A percentile compares a stretch with the other conserved stretches of the same genome.
Evolutionary conservation across 768 basidiomycete species (phyloP).

Genomic region (Amanita molliuscula): DNA sequence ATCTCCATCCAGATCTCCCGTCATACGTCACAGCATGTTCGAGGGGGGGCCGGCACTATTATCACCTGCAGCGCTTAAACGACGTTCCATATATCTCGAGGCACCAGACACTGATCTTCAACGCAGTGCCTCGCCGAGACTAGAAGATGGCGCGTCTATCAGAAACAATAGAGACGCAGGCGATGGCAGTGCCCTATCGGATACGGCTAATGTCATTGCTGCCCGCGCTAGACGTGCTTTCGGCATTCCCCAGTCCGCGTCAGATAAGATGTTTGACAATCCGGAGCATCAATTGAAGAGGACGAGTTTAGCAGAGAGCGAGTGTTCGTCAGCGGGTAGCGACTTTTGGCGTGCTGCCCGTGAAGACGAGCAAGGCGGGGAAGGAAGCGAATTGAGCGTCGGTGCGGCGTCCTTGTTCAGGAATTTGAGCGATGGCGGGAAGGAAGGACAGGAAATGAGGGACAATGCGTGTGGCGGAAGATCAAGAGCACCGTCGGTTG

Average conservation of each 20-base stretch:
- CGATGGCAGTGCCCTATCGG: background rate
- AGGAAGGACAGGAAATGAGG: background rate
- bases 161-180: background rate
- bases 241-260: constrained; percentile 38
- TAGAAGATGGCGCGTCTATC: background rate
- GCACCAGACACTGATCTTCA: constrained; percentile 2
- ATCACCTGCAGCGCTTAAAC: constrained; percentile 15
- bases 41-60: constrained; percentile 1
- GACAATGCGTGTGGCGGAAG: background rate
- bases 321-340: constrained; percentile 32
- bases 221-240: constrained; percentile 39
- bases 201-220: constrained; percentile 19
- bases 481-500: background rate
- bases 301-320: constrained; percentile 30
- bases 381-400: constrained; percentile 28
- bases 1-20: constrained; percentile 18
- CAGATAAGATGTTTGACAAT: constrained; percentile 19
- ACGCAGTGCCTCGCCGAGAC: background rate
- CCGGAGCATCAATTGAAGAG: constrained; percentile 8
- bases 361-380: constrained; percentile 10
- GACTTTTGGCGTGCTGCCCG: constrained; percentile 24
- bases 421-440: constrained; percentile 20
- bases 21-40: constrained; percentile 15
- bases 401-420: constrained; percentile 40
- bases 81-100: constrained; percentile 20